Conservation (phyloP, 345 rosid genomes). For the Triadica sebifera region DNA sequence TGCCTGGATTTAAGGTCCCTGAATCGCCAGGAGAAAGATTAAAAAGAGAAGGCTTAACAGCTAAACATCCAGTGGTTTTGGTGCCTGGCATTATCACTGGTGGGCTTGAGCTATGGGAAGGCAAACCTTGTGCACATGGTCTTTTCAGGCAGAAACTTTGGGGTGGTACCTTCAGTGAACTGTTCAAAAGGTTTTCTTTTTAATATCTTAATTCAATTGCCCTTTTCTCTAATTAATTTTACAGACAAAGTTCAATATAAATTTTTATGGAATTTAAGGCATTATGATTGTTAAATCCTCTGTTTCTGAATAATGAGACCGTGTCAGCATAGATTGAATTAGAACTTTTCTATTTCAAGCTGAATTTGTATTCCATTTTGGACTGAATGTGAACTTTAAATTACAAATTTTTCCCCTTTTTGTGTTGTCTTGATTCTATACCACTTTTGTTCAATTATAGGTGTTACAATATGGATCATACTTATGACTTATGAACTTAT, state of each 20-base stretch:
- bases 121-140: conserved; percentile 66
- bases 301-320: too few species aligned
- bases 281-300: too few species aligned
- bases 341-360: too few species aligned
- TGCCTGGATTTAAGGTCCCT: conserved; percentile 49
- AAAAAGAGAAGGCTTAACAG: conserved; percentile 50
- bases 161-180: conserved; percentile 70
- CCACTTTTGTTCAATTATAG: too few species aligned
- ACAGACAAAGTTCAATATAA: background rate
- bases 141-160: conserved; percentile 69
- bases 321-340: too few species aligned
- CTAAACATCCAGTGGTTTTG: conserved; percentile 69
- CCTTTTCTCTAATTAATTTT: background rate
- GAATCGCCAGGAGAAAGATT: conserved; percentile 58
- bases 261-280: too few species aligned
- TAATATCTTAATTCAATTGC: background rate
- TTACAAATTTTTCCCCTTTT: too few species aligned
- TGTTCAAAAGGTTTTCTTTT: conserved; percentile 58
- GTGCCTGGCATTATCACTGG: conserved; percentile 78
- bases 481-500: too few species aligned
- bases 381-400: too few species aligned
- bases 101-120: conserved; percentile 79
- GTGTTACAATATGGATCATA: too few species aligned
- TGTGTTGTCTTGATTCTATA: too few species aligned
- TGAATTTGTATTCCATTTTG: too few species aligned